Evolutionary conservation across 371 early-diverging fungal genomes (phyloP).

Genomic region (Funneliformis caledonium): DNA sequence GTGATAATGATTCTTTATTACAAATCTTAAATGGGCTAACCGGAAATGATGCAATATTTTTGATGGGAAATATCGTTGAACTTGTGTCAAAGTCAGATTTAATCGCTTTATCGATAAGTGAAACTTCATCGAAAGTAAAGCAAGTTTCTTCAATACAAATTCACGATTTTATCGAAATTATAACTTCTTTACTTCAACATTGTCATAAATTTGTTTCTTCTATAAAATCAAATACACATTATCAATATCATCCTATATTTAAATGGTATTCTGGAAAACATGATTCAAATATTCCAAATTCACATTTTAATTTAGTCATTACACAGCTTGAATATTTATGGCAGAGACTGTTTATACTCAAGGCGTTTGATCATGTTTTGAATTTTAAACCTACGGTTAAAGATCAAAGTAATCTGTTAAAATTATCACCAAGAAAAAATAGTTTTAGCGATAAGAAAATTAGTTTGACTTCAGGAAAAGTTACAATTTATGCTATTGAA

Average conservation of each 20-base stretch:
- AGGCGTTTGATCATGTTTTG: conserved; percentile 50
- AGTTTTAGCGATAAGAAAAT: background rate
- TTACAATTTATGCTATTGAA: conserved; percentile 55
- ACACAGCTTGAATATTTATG: conserved; percentile 62
- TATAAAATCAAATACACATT: conserved; percentile 49
- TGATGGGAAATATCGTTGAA: conserved; percentile 9
- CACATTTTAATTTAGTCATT: conserved; percentile 54
- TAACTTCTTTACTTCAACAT: conserved; percentile 8
- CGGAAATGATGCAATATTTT: conserved; percentile 23
- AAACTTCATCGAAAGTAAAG: background rate
- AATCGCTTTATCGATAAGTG: background rate
- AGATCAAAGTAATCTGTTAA: conserved; percentile 21
- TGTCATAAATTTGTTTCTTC: conserved; percentile 25
- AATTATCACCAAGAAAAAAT: conserved; percentile 17
- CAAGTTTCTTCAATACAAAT: background rate
- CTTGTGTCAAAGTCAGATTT: background rate
- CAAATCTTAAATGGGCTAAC: background rate
- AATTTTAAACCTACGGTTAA: conserved; percentile 41
- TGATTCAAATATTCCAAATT: conserved; percentile 46
- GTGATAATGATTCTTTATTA: background rate
- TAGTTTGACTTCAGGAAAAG: conserved; percentile 16
- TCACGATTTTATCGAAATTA: conserved; percentile 9
- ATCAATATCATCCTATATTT: conserved; percentile 68
- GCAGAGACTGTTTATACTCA: conserved; percentile 60
- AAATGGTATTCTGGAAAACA: conserved; percentile 65